Base-by-base conservation (phyloP, 192 early-diverging fungal genomes). In the Podila epicladia region DNA sequence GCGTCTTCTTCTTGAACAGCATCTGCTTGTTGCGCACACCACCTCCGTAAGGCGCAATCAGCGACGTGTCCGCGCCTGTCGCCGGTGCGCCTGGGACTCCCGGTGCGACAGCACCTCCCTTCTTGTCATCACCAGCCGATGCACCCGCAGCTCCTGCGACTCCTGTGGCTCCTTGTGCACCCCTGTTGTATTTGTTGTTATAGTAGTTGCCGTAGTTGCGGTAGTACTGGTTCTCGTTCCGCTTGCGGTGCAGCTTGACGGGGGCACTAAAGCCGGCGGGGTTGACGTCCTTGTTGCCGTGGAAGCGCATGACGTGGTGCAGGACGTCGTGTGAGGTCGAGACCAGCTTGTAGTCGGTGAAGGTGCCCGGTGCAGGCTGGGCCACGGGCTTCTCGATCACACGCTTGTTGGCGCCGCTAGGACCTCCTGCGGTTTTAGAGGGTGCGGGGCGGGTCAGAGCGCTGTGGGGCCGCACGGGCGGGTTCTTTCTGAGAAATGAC, bases 1-100 rank as follows among this genome's bases (percentile, higher is more conserved):
- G 89, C n/a, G 94, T 95, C 11, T 90, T 86, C 75, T 93, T 94
- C 75, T 94, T 94, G 67, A 95, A 95, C 51, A 95, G 60, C 69
- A 91, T 93, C 73, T 93, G 87, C 62, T 91, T 92, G 75, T 95
- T 94, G 22, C 91, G 87, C 12, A 88, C 89, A 48, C 93, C 94
- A 3, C 92, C 91, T 26, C 93, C 93, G 61, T 87, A 85, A 2
- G 93, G 93, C 9, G 94, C 93, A 70, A 94, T 94, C 26, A 91
- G 62, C 15, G 89, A 86, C 6, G 90, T 92, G 71, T 89, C 88
- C 33, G 87, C 84, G 45, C 86, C 85, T 15, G 87, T 75, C 64
- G 78, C 59, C 58, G 84, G 73, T 57, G 90, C 80, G 67, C 41
- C 41, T 17, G 85, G 69, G 69, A 76, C 26, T 73, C 75, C 65